Conservation (phyloP, 140 eudicot species). For the Bidens hawaiensis region DNA sequence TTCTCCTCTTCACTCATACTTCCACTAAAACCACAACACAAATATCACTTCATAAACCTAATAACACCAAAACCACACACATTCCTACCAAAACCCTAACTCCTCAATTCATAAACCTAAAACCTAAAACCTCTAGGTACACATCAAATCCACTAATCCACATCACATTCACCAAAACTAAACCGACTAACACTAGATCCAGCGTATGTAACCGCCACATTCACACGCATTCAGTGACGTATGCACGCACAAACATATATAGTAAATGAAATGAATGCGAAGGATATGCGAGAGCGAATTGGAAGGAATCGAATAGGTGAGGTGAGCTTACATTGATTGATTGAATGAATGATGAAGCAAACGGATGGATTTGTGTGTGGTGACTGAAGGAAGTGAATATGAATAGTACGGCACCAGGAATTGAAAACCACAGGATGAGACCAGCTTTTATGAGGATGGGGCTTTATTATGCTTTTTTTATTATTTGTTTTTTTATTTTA, state of each 20-base stretch:
- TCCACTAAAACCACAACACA: constrained; percentile 27
- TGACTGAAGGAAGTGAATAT: constrained; percentile 17
- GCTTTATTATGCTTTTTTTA: constrained; percentile 17
- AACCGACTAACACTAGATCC: constrained; percentile 12
- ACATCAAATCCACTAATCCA: constrained; percentile 17
- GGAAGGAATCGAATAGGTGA: constrained; percentile 3
- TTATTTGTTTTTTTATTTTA: background rate
- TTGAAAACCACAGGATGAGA: constrained; percentile 78
- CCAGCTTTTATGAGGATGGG: constrained; percentile 66
- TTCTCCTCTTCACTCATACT: constrained; percentile 85
- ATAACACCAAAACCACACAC: constrained; percentile 7
- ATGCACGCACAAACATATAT: constrained; percentile 2
- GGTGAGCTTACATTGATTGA: constrained; percentile 28
- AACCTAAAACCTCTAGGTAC: constrained; percentile 17
- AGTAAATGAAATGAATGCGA: constrained; percentile 20
- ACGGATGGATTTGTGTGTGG: background rate
- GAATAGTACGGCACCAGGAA: constrained; percentile 48
- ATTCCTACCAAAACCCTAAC: constrained; percentile 42
- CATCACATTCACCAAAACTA: constrained; percentile 1
- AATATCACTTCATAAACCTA: background rate
- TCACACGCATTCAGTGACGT: constrained; percentile 11
- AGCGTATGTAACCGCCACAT: constrained; percentile 1
- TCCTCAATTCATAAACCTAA: background rate
- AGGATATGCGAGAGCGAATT: constrained; percentile 31
- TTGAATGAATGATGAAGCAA: constrained; percentile 13